Conservation (phyloP, 202 grass and related monocot genomes). For the Eragrostis tef region DNA sequence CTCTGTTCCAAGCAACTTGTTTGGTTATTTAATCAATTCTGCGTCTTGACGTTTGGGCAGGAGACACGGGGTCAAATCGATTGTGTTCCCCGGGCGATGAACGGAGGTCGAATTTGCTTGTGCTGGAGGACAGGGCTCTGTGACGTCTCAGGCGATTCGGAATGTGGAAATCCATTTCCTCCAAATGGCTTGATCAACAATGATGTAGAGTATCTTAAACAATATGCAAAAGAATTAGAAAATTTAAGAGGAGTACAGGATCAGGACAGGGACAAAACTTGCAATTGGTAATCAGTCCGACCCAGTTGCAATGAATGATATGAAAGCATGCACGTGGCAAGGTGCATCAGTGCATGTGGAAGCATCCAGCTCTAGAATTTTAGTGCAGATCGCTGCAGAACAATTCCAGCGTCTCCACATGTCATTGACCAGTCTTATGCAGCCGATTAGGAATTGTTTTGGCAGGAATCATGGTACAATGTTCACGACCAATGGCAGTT, state of each 20-base stretch:
- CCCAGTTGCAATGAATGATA: constrained; percentile 22
- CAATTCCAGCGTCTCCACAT: constrained; percentile 35
- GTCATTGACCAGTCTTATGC: constrained; percentile 44
- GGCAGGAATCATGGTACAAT: constrained; percentile 40
- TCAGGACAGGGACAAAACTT: background rate
- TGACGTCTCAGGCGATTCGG: background rate
- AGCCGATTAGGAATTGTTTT: constrained; percentile 27
- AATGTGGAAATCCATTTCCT: background rate
- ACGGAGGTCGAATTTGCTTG: constrained; percentile 19
- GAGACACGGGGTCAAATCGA: constrained; percentile 28
- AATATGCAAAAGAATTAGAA: background rate
- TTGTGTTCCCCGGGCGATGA: background rate
- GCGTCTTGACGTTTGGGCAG: background rate
- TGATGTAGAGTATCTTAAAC: background rate
- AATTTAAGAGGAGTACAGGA: background rate
- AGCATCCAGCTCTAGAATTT: constrained; percentile 41
- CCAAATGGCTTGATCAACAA: background rate
- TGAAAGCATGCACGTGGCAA: constrained; percentile 9
- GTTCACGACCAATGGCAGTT: constrained; percentile 37
- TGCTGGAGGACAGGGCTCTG: background rate
- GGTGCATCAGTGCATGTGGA: constrained; percentile 45
- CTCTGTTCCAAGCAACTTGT: background rate
- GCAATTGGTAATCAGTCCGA: constrained; percentile 15
- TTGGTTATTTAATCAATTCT: background rate
- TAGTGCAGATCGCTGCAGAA: background rate